Evolutionary conservation across 2,329 filamentous ascomycete species (phyloP), one percentile per base, ranked within the genome.

Genomic region (Paraconiothyrium brasiliense): DNA sequence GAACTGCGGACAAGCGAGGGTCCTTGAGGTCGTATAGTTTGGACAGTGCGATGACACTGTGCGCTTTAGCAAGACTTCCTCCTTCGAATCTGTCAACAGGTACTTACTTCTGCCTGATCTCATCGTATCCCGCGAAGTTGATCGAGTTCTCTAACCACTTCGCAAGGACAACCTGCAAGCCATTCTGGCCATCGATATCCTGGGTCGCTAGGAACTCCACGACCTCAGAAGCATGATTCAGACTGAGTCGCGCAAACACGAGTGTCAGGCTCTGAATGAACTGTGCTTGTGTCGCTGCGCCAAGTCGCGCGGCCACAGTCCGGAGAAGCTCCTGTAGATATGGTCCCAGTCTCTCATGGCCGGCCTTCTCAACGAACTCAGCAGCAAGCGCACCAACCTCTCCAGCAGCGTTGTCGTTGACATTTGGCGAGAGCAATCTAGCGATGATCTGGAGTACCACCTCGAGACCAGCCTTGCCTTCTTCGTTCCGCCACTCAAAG

Each of bases 111-210:
- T 97, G 93, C 69, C 94, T 88, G 70, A 98, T 98, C 78, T 97
- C 94, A 71, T 98, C 94, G 71, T 97, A 99, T 13, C 95, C 95
- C n/a, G 93, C 93, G 80, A 99, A 99, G 78, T 91, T 97, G 78
- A 97, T 87, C 4, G 93, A 97, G 79, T 98, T 97, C 81, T 98
- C 95, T 0, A 99, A 84, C 95, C 95, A 99, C 80, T 98, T 97
- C 79, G 89, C 86, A 67, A 98, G 82, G 3, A 99, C 95, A 27
- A 97, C 89, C 66, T 94, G 88, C 8, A 99, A 82, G n/a, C 94
- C 95, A 72, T 86, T 96, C 74, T 91, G 85, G 20, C 89, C 90
- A 51, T 88, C 87, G 67, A 98, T 91, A 69, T 93, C 87, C 64
- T 97, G 90, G 72, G 93, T 90, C 63, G 90, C 90, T 35, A 99